A percentile compares a stretch with the other conserved stretches of the same genome.
Evolutionary conservation across 2,329 filamentous ascomycete species (phyloP).

Genomic region (Calonectria ilicicola): DNA sequence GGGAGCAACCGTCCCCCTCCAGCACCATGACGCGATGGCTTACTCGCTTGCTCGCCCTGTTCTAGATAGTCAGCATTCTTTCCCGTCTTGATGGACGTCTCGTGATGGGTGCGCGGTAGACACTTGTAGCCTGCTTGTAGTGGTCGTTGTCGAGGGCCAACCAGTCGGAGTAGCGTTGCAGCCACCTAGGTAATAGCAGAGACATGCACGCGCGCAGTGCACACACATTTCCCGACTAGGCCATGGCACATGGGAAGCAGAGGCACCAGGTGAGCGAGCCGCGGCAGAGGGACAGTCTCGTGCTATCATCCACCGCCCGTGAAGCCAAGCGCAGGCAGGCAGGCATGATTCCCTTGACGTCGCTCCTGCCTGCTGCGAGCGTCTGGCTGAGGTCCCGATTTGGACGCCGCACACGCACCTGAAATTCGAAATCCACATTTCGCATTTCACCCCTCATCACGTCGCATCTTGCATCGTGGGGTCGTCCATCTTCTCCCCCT

Average conservation of each 20-base stretch:
- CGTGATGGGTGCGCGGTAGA: constrained; percentile 10
- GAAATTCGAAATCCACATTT: background rate
- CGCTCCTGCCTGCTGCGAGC: background rate
- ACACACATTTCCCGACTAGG: constrained; percentile 12
- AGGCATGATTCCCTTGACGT: background rate
- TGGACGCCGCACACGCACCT: background rate
- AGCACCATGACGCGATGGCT: background rate
- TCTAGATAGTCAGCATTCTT: constrained; percentile 15
- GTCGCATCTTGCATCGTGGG: constrained; percentile 19
- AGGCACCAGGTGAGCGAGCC: constrained; percentile 24
- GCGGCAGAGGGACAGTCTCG: constrained; percentile 13
- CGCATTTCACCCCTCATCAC: constrained; percentile 11
- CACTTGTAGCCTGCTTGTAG: background rate
- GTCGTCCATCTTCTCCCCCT: constrained; percentile 10
- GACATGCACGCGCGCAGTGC: background rate
- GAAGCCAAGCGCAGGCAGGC: constrained; percentile 10
- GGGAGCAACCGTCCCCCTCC: background rate
- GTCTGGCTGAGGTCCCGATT: background rate
- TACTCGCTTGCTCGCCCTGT: background rate
- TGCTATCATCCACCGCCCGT: background rate
- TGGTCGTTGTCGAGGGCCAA: background rate
- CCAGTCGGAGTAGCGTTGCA: background rate
- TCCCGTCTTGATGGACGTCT: constrained; percentile 15
- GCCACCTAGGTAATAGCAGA: constrained; percentile 15
- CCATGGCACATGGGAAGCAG: constrained; percentile 32